A percentile compares a stretch with the other conserved stretches of the same genome.
Conservation (phyloP, 306 rosid genomes). For the Ammopiptanthus mongolicus region DNA sequence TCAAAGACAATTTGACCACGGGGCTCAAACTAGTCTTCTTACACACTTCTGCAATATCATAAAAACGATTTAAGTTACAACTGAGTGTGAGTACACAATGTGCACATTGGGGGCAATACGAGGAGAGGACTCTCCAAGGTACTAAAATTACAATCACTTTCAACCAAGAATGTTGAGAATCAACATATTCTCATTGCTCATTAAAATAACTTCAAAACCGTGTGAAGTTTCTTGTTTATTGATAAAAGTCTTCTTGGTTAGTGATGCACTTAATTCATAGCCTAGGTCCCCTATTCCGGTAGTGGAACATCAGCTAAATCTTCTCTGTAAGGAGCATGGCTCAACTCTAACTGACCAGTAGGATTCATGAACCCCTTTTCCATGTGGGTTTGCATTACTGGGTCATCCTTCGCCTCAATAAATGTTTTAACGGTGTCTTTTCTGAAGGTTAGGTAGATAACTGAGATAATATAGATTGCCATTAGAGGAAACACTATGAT, state of each 20-base stretch:
- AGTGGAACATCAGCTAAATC: conserved; percentile 54
- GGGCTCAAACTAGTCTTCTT: neutral
- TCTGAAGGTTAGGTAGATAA: conserved; percentile 60
- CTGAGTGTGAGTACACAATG: neutral
- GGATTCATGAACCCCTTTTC: conserved; percentile 42
- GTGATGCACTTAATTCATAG: neutral
- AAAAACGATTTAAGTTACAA: neutral
- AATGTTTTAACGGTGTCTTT: conserved; percentile 59
- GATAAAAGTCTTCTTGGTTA: neutral
- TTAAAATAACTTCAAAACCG: neutral
- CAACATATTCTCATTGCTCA: neutral
- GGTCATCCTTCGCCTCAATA: conserved; percentile 35
- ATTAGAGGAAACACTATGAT: conserved; percentile 74
- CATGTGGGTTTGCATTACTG: conserved; percentile 39
- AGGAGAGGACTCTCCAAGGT: neutral
- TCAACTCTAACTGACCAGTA: conserved; percentile 22
- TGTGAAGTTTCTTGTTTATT: neutral
- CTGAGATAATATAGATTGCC: conserved; percentile 47
- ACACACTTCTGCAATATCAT: neutral
- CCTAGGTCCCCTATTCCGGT: conserved; percentile 30
- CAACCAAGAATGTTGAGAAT: neutral
- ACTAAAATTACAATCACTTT: neutral
- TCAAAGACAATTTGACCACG: neutral
- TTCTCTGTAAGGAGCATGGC: conserved; percentile 45
- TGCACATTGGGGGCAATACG: neutral